These are phyloP conservation scores for Colletotrichum eleusines DNA, from an alignment of 2,329 filamentous ascomycete genomes.

Conservation along the genomic window DNA sequence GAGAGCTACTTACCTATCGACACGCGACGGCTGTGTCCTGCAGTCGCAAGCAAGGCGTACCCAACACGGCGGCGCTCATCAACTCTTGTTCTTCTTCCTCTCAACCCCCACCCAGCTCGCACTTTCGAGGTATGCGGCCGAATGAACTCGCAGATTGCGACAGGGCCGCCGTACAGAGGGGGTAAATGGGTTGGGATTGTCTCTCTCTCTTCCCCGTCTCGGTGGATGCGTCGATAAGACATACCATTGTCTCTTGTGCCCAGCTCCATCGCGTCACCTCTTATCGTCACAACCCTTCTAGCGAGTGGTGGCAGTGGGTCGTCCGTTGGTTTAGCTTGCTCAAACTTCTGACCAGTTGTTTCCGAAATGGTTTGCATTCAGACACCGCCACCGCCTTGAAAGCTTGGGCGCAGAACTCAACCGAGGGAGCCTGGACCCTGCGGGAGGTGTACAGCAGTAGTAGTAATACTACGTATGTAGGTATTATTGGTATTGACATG, in stretches of 20 bases:
- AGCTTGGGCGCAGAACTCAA: conserved; percentile 7
- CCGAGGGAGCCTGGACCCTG: conserved; percentile 4
- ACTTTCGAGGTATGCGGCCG: background rate
- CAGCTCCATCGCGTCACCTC: conserved; percentile 9
- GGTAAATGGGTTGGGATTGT: background rate
- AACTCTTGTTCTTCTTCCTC: background rate
- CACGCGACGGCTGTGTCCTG: conserved; percentile 1
- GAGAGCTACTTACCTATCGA: background rate
- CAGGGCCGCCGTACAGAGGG: background rate
- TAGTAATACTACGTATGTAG: no score
- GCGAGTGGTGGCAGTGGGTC: background rate
- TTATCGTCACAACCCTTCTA: conserved; percentile 1
- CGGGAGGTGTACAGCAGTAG: no score
- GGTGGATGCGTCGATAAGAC: conserved; percentile 3
- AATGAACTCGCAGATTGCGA: background rate
- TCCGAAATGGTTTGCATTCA: background rate
- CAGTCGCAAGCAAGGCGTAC: background rate
- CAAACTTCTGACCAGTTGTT: background rate
- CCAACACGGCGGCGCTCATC: background rate
- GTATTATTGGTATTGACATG: background rate
- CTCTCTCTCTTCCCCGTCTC: background rate
- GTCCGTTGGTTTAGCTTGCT: background rate
- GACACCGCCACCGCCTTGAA: background rate
- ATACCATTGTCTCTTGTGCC: background rate
- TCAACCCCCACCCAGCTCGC: background rate